Evolutionary conservation across 345 rosid genomes (phyloP), one percentile per base, ranked within the genome.

Genomic region (Sisymbrium altissimum): DNA sequence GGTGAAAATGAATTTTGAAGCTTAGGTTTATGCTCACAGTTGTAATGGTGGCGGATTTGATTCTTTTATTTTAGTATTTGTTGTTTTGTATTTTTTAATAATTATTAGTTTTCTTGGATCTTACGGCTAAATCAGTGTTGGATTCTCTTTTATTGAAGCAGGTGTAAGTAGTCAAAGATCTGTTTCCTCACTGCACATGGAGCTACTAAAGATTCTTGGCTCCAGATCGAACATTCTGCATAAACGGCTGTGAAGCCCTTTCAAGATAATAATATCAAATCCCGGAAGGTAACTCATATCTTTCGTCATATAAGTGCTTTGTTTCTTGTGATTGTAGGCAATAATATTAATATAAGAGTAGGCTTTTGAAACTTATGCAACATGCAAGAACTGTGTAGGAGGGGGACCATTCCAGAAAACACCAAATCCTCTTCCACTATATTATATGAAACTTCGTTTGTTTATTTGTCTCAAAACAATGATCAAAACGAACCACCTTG

Each of bases 321-420:
- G 35, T 74, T 38, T n/a, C n/a, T n/a, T 39, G 62, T 49, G 32
- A 9, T 68, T 61, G 4, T 59, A 15, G 21, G 41, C 58, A 32
- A 27, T 9, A 18, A 9, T 19, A 18, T 18, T 49, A n/a, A n/a
- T n/a, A n/a, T n/a, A 38, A 35, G 53, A 12, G 3, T 61, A 44
- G 39, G 64, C 19, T 76, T n/a, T 23, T 60, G 41, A 58, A 66
- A 27, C 44, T 13, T 48, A 17, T 43, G 52, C 40, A 17, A 73
- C 71, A 75, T 62, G 55, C 65, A 25, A 68, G 35, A 23, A 64
- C 64, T 86, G 87, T 78, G 66, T 74, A 63, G 29, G 72, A 44
- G 29, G 29, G 88, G 90, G 85, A 78, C 83, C 87, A 81, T 73
- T 56, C 15, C n/a, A 70, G 72, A 78, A 82, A 73, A 72, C 43